Evolutionary conservation across 257 asterid genomes (phyloP).

Genomic region (Orobanche coerulescens): DNA sequence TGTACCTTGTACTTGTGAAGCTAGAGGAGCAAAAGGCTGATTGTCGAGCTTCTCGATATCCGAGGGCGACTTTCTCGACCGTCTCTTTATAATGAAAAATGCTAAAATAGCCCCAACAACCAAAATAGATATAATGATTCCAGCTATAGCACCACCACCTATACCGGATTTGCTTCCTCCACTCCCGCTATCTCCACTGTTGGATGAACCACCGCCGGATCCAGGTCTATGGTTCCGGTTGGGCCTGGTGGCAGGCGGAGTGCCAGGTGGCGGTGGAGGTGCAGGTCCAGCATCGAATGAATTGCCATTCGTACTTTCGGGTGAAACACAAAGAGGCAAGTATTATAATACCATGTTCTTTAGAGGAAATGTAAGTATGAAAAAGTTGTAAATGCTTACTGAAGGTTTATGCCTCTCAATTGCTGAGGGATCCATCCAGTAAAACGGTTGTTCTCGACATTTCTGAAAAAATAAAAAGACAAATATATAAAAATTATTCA

Average conservation of each 20-base stretch:
- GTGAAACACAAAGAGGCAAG: conserved; percentile 14
- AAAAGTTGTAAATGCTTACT: conserved; percentile 35
- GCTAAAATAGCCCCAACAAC: conserved; percentile 73
- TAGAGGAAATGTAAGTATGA: too few relatives aligned
- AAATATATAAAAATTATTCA: conserved; percentile 3
- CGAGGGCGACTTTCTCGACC: conserved; percentile 45
- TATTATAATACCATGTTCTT: conserved; percentile 1
- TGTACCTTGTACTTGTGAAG: conserved; percentile 60
- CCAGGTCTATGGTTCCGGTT: conserved; percentile 42
- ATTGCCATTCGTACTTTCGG: conserved; percentile 62
- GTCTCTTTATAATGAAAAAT: conserved; percentile 57
- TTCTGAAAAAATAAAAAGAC: conserved; percentile 33
- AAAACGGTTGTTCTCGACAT: conserved; percentile 82
- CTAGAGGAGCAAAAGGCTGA: conserved; percentile 68
- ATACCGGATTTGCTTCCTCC: conserved; percentile 57
- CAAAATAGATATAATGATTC: conserved; percentile 67
- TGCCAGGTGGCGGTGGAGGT: conserved; percentile 96
- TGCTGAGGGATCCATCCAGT: conserved; percentile 80
- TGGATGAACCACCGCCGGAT: conserved; percentile 36
- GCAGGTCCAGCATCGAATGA: conserved; percentile 76
- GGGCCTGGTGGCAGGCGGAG: conserved; percentile 70
- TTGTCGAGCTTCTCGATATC: conserved; percentile 61
- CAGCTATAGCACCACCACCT: conserved; percentile 86
- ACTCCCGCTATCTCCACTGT: conserved; percentile 29
- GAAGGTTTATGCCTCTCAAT: conserved; percentile 58